A percentile compares a stretch with the other conserved stretches of the same genome.
Evolutionary conservation across 78 protist genomes (phyloP).

Genomic region (Dictyostelium purpureum): DNA sequence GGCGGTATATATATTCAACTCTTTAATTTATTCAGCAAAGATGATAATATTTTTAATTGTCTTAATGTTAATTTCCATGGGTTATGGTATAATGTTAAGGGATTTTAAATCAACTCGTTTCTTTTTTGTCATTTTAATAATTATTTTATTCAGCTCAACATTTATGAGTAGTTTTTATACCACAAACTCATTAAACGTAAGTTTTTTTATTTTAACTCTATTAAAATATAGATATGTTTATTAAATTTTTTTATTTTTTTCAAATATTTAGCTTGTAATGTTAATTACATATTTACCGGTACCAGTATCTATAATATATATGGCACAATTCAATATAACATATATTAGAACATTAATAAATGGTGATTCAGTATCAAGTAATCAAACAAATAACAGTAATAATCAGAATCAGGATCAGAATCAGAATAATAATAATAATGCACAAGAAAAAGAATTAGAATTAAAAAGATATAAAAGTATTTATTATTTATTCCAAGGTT

Average conservation of each 20-base stretch:
- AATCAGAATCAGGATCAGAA: neutral
- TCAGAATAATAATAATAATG: neutral
- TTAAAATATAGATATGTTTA: neutral
- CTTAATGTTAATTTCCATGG: constrained; percentile 23
- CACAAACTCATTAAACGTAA: neutral
- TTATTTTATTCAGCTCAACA: neutral
- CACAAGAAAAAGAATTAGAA: neutral
- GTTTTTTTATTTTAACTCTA: neutral
- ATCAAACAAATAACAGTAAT: neutral
- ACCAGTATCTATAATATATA: neutral
- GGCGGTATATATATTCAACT: neutral
- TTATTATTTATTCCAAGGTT: constrained; percentile 12
- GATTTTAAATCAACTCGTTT: neutral
- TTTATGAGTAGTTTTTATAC: neutral
- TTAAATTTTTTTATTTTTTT: neutral
- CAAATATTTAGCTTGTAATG: neutral
- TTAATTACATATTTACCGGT: constrained; percentile 2
- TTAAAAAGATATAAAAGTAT: neutral
- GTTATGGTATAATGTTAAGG: constrained; percentile 24
- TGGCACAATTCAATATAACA: neutral
- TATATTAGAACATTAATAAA: neutral
- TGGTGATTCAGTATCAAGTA: neutral
- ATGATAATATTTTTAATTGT: constrained; percentile 14
- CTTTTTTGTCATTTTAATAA: constrained; percentile 9
- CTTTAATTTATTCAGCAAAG: constrained; percentile 14